Evolutionary conservation across 148 eudicot genomes (phyloP), one percentile per base, ranked within the genome.

Genomic region (Diospyros kaki): DNA sequence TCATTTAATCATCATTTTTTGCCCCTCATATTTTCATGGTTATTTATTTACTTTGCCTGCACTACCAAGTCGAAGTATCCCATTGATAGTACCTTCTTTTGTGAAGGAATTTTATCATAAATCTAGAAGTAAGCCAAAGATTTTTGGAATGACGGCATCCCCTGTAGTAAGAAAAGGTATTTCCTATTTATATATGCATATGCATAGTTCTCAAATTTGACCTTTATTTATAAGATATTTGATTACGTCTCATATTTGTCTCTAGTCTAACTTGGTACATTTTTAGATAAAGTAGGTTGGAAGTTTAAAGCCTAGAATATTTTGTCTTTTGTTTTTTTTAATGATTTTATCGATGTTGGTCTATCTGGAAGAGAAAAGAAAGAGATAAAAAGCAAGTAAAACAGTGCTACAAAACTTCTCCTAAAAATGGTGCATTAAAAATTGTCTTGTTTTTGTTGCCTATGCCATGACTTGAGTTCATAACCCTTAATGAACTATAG

Each of bases 121-220:
- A 76, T 78, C 81, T 52, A 52, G 44, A 53, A 64, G 56, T 71
- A 85, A 80, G 81, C 90, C 93, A 52, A 89, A 82, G 82, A 74
- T 89, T 44, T 89, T 89, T 73, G 90, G 93, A 68, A 87, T 87
- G 90, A 89, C 93, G 11, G 87, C 93, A 52, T 85, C 87, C 51
- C 87, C 89, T 14, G 83, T 87, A 46, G 79, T 79, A 73, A 83
- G 80, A 55, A 89, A 85, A 83, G 93, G 93, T 82, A 80, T 40
- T 61, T 75, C 43, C 12, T 62, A 51, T 39, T 28, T 28, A 28
- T 28, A 28, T 28, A 28, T 28, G 28, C 28, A 28, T 28, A 28
- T 28, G 28, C 28, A 28, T 28, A 28, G 28, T 28, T 28, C 28
- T 28, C 28, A 28, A 28, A 28, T 28, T 0, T 28, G 28, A 28